These are phyloP conservation scores for Penicillium sp. DNA, from an alignment of 2,329 filamentous ascomycete genomes.

Conservation along the genomic window DNA sequence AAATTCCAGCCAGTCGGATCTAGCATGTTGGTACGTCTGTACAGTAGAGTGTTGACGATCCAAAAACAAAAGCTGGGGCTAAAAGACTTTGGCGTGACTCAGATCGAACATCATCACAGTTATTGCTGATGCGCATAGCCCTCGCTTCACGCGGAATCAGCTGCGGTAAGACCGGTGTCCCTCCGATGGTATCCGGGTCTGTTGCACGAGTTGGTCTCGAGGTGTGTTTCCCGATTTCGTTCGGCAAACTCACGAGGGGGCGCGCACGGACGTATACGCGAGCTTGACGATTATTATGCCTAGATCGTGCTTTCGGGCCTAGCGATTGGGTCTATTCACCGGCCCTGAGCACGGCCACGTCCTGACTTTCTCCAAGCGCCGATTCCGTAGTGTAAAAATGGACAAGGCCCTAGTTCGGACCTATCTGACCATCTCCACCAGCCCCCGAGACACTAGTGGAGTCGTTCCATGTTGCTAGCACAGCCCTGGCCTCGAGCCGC, in stretches of 20 bases:
- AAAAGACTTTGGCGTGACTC: not conserved
- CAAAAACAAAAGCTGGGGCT: not conserved
- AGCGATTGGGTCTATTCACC: conserved; percentile 7
- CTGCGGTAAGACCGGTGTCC: not conserved
- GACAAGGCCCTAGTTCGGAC: not conserved
- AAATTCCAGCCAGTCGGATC: conserved; percentile 18
- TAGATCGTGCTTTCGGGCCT: conserved; percentile 16
- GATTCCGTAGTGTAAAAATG: conserved; percentile 8
- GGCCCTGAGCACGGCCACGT: not conserved
- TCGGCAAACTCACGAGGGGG: conserved; percentile 11
- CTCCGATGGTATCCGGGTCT: conserved; percentile 15
- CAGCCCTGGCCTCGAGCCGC: conserved; percentile 13
- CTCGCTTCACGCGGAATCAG: not conserved
- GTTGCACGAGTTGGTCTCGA: conserved; percentile 9
- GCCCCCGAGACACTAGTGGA: conserved; percentile 1
- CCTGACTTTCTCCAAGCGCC: conserved; percentile 9
- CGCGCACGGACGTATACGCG: conserved; percentile 20
- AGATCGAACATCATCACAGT: not conserved
- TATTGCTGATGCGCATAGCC: not conserved
- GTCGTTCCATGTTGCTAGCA: not conserved
- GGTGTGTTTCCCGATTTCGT: conserved; percentile 14
- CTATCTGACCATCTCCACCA: conserved; percentile 9
- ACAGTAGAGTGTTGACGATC: conserved; percentile 8
- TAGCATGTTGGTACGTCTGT: not conserved
- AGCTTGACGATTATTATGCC: conserved; percentile 21